Evolutionary conservation across 768 basidiomycete species (phyloP).

Genomic region (Leccinellum rugosiceps): DNA sequence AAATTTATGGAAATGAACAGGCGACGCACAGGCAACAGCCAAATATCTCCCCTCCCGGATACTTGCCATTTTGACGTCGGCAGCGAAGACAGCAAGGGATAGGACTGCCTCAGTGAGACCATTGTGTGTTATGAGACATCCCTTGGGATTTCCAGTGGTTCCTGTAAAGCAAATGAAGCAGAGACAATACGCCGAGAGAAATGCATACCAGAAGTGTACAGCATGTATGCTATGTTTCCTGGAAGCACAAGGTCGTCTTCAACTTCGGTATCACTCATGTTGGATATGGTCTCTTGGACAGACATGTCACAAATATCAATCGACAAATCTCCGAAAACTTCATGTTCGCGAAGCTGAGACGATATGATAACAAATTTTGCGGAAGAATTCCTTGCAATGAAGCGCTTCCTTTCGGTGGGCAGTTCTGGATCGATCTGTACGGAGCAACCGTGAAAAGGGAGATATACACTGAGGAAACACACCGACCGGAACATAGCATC

Average conservation of each 20-base stretch:
- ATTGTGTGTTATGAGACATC: conserved; percentile 40
- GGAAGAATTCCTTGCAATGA: conserved; percentile 41
- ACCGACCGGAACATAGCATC: conserved; percentile 48
- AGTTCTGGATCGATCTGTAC: conserved; percentile 52
- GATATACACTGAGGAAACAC: conserved; percentile 6
- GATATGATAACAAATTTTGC: conserved; percentile 42
- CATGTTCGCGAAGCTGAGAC: conserved; percentile 4
- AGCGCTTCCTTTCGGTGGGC: conserved; percentile 43
- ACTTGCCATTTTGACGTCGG: conserved; percentile 20
- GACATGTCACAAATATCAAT: conserved; percentile 19
- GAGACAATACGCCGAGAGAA: background rate
- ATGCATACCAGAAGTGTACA: conserved; percentile 47
- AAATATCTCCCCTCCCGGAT: conserved; percentile 34
- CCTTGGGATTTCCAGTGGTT: conserved; percentile 51
- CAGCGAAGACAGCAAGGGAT: conserved; percentile 25
- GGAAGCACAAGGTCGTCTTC: conserved; percentile 22
- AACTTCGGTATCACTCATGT: conserved; percentile 29
- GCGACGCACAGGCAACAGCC: conserved; percentile 42
- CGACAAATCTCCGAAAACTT: conserved; percentile 20
- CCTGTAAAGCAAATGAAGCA: conserved; percentile 27
- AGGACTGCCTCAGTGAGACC: conserved; percentile 34
- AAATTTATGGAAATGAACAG: background rate
- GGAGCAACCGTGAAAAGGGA: background rate
- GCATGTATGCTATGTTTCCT: conserved; percentile 39
- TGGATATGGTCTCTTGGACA: conserved; percentile 26